Evolutionary conservation across 78 protist species (phyloP), one percentile per base, ranked within the genome.

Genomic region (Salpingoeca rosetta): DNA sequence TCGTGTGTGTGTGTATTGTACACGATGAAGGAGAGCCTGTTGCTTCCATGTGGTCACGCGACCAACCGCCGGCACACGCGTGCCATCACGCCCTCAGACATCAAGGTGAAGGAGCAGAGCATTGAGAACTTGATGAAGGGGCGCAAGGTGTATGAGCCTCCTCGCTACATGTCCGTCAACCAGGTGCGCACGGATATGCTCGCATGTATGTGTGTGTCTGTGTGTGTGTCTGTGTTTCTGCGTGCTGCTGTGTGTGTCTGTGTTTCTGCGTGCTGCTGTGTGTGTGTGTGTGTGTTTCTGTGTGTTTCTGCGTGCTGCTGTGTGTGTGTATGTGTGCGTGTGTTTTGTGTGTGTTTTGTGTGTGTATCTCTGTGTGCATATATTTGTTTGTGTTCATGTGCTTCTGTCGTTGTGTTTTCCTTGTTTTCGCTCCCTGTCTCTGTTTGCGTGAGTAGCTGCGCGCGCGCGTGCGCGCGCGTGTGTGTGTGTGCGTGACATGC

Each of bases 81-180:
- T 73, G 25, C 65, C 77, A 0, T 65, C 28, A 17, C 3, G 35
- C 27, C 28, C 77, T 56, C 51, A 86, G 99, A 98, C 86, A 98
- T 98, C 93, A 98, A 98, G 87, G 98, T 97, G 36, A 96, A 96
- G 78, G 99, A 98, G 83, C 95, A 85, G 80, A 78, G 88, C 44
- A 72, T 86, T n/a, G 97, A 93, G 44, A 94, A 93, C 85, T 36
- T 98, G 78, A 76, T 90, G 7, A 51, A 2, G 78, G 39, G 96
- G 75, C 97, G 98, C n/a, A n/a, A 86, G 36, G 83, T 85, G 35
- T 98, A 94, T 82, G 97, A 97, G 86, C 98, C 99, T 26, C 99
- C 99, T 7, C 92, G 99, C 42, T 98, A 86, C 92, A 98, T 98
- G 99, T 92, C 99, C 2, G 92, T 96, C 44, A 89, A 85, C 83